A percentile compares a stretch with the other conserved stretches of the same genome.
phyloP scores from a whole-genome alignment of 768 basidiomycete species.

The Kwoniella botswanensis region DNA sequence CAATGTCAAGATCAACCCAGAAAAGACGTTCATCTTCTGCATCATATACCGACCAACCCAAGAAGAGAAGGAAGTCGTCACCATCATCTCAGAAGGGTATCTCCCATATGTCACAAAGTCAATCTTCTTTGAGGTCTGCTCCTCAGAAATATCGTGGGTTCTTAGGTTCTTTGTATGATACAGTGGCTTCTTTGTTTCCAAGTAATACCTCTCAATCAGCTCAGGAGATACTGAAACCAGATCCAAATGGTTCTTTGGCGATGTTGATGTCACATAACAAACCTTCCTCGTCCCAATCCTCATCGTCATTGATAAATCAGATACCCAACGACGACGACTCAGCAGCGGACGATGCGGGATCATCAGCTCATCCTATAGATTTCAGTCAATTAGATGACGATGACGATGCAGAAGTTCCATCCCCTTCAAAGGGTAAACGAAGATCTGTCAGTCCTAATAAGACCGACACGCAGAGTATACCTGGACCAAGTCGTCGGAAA shows the following conservation, averaged over 20 bases:
- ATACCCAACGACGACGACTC: neutral
- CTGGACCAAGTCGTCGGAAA: slow-evolving; percentile 10
- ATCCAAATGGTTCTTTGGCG: slow-evolving; percentile 17
- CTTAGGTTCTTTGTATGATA: neutral
- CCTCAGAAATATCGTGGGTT: neutral
- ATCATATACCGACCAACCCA: neutral
- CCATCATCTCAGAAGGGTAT: neutral
- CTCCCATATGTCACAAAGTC: neutral
- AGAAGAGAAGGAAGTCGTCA: neutral
- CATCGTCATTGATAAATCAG: neutral
- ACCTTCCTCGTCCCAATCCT: neutral
- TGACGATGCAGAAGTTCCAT: neutral
- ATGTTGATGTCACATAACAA: slow-evolving; percentile 6
- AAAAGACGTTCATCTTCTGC: slow-evolving; percentile 14
- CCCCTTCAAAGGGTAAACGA: neutral
- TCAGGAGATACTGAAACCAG: neutral
- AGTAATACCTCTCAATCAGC: neutral
- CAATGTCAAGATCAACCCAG: slow-evolving; percentile 5
- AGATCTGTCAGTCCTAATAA: neutral
- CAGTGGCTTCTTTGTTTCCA: neutral
- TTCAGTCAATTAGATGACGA: slow-evolving; percentile 6
- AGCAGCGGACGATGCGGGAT: neutral
- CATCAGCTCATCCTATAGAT: slow-evolving; percentile 10
- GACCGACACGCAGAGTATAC: neutral
- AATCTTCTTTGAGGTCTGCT: neutral